A percentile compares a stretch with the other conserved stretches of the same genome.
These are phyloP conservation scores for Conticribra weissflogii DNA, from an alignment of 108 stramenopile species.

Conservation along the genomic window DNA sequence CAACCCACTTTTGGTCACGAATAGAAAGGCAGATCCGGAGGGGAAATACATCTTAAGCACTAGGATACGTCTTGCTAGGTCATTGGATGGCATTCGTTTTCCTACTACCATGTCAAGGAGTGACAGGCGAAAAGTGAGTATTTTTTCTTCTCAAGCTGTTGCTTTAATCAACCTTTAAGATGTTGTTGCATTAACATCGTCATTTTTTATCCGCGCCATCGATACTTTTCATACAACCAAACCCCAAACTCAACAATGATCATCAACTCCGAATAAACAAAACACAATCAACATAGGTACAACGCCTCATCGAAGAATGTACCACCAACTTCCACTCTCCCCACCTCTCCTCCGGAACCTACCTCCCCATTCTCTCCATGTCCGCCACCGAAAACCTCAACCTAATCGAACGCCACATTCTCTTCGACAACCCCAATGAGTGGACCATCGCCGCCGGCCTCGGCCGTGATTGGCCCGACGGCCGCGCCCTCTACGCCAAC, in stretches of 20 bases:
- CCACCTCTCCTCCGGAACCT: conserved; percentile 54
- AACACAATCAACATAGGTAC: conserved; percentile 19
- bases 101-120: conserved; percentile 72
- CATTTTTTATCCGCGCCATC: neutral
- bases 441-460: conserved; percentile 77
- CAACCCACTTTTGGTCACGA: conserved; percentile 65
- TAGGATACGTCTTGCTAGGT: conserved; percentile 87
- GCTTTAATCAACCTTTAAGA: too few species aligned
- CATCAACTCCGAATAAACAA: neutral
- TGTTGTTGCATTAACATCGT: too few species aligned
- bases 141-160: too few species aligned
- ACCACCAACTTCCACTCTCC: conserved; percentile 48
- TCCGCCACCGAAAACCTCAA: conserved; percentile 74
- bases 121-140: conserved; percentile 47
- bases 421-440: conserved; percentile 86
- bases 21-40: conserved; percentile 67
- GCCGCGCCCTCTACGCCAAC: conserved; percentile 74
- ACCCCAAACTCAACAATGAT: neutral
- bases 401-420: conserved; percentile 77
- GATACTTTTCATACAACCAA: neutral
- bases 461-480: conserved; percentile 91
- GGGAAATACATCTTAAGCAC: conserved; percentile 89
- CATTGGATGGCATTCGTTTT: conserved; percentile 81
- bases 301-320: conserved; percentile 58
- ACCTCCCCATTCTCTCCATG: conserved; percentile 82